Percentiles rank a stretch among this genome's conserved stretches.
Conservation (phyloP, 495 filamentous ascomycete genomes). For the Alectoria sarmentosa region DNA sequence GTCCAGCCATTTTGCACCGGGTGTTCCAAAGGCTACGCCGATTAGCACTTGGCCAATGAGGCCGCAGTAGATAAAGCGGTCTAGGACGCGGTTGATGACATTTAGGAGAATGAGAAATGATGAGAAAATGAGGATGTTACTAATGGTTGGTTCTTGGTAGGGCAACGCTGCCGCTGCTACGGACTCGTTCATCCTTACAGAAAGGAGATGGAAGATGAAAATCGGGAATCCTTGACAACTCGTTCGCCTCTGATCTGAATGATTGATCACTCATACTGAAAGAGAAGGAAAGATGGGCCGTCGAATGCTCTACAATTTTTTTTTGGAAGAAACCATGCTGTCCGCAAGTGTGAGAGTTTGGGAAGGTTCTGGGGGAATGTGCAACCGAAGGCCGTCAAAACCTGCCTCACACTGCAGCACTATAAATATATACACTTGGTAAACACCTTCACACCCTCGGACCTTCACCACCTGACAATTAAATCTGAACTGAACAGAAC, state of each 20-base stretch:
- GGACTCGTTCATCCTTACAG: neutral
- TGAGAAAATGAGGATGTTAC: conserved; percentile 50
- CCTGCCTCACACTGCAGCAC: neutral
- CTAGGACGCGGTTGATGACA: conserved; percentile 47
- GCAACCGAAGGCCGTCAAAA: neutral
- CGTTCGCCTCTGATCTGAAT: too few species aligned
- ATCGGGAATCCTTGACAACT: too few species aligned
- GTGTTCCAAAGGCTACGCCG: conserved; percentile 62
- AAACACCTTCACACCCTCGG: neutral
- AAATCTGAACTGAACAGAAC: too few species aligned
- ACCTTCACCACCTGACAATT: neutral
- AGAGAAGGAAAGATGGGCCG: too few species aligned
- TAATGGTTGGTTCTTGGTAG: conserved; percentile 55
- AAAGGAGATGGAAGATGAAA: too few species aligned
- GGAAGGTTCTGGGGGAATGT: too few species aligned
- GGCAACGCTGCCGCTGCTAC: conserved; percentile 30
- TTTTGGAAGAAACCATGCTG: too few species aligned
- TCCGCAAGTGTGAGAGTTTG: too few species aligned
- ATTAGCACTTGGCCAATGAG: conserved; percentile 69
- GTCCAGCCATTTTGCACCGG: conserved; percentile 49
- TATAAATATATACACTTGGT: neutral
- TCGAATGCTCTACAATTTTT: too few species aligned
- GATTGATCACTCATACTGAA: too few species aligned
- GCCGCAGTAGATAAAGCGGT: conserved; percentile 60
- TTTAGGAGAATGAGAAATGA: conserved; percentile 65